Evolutionary conservation across 2,329 filamentous ascomycete species (phyloP).

Genomic region (Colletotrichum lupini): DNA sequence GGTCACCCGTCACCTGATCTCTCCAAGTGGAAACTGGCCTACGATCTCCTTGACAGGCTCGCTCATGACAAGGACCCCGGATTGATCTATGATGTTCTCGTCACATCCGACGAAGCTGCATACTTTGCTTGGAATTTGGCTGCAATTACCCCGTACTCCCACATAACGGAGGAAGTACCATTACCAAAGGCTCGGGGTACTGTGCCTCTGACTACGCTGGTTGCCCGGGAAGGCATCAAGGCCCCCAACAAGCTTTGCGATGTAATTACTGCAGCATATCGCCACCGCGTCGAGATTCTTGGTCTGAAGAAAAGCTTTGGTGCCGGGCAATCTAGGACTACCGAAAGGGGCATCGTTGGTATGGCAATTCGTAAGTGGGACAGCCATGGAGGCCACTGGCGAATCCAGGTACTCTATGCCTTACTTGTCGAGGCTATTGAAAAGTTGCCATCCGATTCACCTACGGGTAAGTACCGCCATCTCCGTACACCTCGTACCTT

Average conservation of each 20-base stretch:
- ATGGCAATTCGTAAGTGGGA: conserved; percentile 83
- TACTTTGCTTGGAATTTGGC: conserved; percentile 83
- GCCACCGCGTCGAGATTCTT: conserved; percentile 72
- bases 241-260: conserved; percentile 80
- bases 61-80: conserved; percentile 54
- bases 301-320: conserved; percentile 67
- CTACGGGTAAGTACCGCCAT: conserved; percentile 9
- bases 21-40: conserved; percentile 70
- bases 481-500: neutral
- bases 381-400: conserved; percentile 71
- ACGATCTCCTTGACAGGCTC: conserved; percentile 70
- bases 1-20: conserved; percentile 67
- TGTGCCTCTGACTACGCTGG: conserved; percentile 67
- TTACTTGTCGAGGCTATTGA: conserved; percentile 72
- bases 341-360: conserved; percentile 73
- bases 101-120: conserved; percentile 71
- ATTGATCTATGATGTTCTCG: conserved; percentile 64
- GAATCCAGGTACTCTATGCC: conserved; percentile 75
- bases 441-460: conserved; percentile 41
- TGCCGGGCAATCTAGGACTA: conserved; percentile 55
- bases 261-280: conserved; percentile 72
- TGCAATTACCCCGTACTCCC: conserved; percentile 79
- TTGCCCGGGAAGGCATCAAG: conserved; percentile 82
- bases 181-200: conserved; percentile 49
- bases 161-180: conserved; percentile 55